phyloP scores from a whole-genome alignment of 1,284 basidiomycete genomes.

The Ceratobasidium sp. region DNA sequence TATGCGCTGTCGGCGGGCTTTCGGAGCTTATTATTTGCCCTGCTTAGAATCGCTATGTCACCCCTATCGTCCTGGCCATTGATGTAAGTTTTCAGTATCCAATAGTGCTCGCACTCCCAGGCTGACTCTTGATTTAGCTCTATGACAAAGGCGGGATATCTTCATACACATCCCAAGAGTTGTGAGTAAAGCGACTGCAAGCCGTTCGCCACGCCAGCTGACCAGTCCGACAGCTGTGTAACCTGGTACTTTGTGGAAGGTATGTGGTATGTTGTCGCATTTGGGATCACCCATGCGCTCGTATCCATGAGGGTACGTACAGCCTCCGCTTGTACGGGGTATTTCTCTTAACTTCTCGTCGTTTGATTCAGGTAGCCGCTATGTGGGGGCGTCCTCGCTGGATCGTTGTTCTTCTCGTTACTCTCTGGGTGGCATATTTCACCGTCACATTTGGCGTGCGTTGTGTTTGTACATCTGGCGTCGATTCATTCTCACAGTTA shows the following conservation, averaged over 20 bases:
- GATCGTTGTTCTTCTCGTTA: constrained; percentile 27
- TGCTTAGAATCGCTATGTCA: constrained; percentile 15
- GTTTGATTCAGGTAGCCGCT: constrained; percentile 20
- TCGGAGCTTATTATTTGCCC: no score
- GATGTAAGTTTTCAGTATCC: constrained; percentile 11
- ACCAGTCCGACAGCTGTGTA: constrained; percentile 22
- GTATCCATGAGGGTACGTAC: constrained; percentile 40
- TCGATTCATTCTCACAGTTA: background rate
- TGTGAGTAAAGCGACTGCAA: constrained; percentile 7
- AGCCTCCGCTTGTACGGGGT: background rate
- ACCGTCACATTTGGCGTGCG: constrained; percentile 17
- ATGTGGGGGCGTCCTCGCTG: constrained; percentile 38
- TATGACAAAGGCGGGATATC: constrained; percentile 43
- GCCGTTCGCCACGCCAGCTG: background rate
- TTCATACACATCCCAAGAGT: background rate
- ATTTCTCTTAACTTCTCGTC: background rate
- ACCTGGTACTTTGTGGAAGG: constrained; percentile 39
- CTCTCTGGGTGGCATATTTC: constrained; percentile 33
- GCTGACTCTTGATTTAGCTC: background rate
- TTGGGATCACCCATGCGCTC: constrained; percentile 36
- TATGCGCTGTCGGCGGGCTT: no score
- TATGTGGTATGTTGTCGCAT: constrained; percentile 28
- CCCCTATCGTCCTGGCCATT: constrained; percentile 35
- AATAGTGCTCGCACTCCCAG: background rate
- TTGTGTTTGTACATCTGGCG: background rate